Percentiles rank a stretch among this genome's conserved stretches.
Evolutionary conservation across 2,329 filamentous ascomycete genomes (phyloP).

Genomic region (Phaeoacremonium minimum): DNA sequence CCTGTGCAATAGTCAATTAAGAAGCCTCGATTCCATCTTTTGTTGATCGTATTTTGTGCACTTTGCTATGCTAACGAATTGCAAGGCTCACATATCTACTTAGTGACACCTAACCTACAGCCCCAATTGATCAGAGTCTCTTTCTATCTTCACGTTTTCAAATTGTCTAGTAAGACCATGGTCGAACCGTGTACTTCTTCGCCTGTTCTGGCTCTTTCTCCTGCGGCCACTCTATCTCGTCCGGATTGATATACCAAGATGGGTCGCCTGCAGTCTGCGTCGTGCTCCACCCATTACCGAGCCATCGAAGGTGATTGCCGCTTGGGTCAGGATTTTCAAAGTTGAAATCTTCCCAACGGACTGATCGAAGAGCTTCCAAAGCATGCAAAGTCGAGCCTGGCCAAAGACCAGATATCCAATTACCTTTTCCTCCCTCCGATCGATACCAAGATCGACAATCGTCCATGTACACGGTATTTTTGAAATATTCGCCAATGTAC

Average conservation of each 20-base stretch:
- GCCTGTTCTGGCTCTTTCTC: conserved; percentile 30
- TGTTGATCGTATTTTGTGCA: too few species aligned
- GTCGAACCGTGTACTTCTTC: conserved; percentile 23
- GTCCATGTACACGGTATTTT: conserved; percentile 41
- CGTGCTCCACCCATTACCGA: conserved; percentile 35
- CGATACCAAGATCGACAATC: conserved; percentile 52
- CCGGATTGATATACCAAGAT: conserved; percentile 33
- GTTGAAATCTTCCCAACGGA: conserved; percentile 42
- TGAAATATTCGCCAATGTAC: conserved; percentile 43
- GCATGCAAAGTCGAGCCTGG: conserved; percentile 39
- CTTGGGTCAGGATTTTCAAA: conserved; percentile 26
- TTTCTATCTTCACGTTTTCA: too few species aligned
- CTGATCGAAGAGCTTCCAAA: conserved; percentile 33
- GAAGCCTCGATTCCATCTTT: conserved; percentile 17
- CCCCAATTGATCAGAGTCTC: too few species aligned
- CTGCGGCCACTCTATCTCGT: conserved; percentile 28
- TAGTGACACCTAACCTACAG: too few species aligned
- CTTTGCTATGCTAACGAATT: too few species aligned
- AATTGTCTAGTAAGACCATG: conserved; percentile 33
- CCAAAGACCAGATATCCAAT: conserved; percentile 37
- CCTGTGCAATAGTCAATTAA: conserved; percentile 58
- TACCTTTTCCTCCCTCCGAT: conserved; percentile 30
- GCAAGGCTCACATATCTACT: too few species aligned
- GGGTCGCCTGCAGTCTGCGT: conserved; percentile 30
- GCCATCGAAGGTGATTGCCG: conserved; percentile 30